Percentiles rank a stretch among this genome's conserved stretches.
phyloP scores from a whole-genome alignment of 176 grass and related monocot species.

The Aegilops speltoides region DNA sequence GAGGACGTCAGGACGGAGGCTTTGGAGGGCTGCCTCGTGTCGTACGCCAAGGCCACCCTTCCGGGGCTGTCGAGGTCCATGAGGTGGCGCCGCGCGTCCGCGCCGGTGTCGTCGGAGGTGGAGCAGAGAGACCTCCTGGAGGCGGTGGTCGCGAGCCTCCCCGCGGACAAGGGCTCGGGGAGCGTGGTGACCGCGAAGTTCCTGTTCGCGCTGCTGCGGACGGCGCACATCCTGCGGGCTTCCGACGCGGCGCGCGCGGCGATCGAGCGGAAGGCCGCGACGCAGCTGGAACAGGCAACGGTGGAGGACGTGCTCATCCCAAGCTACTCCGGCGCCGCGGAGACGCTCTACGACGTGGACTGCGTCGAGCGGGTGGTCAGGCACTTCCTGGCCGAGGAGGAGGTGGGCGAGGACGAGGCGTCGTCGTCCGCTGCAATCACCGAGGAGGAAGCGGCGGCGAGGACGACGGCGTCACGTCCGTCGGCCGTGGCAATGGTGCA shows the following conservation, averaged over 20 bases:
- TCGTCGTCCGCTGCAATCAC: background rate
- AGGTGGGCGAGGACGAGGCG: conserved; percentile 1
- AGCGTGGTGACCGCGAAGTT: conserved; percentile 63
- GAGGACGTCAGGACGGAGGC: conserved; percentile 44
- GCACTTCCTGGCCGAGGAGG: conserved; percentile 49
- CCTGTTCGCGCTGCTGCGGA: conserved; percentile 72
- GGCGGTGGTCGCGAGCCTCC: conserved; percentile 69
- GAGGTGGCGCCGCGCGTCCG: conserved; percentile 54
- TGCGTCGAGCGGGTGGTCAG: conserved; percentile 71
- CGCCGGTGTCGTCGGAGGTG: conserved; percentile 61
- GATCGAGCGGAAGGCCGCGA: conserved; percentile 75
- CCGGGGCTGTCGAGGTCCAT: conserved; percentile 77
- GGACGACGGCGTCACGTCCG: conserved; percentile 6
- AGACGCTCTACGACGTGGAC: conserved; percentile 89
- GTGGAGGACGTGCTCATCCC: conserved; percentile 86
- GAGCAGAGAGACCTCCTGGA: conserved; percentile 85
- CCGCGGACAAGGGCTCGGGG: conserved; percentile 35
- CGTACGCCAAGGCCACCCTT: conserved; percentile 75
- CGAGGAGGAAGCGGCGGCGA: conserved; percentile 14
- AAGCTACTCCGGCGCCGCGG: conserved; percentile 63
- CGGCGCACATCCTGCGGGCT: conserved; percentile 65
- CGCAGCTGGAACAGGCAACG: conserved; percentile 63
- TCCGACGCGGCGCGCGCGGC: conserved; percentile 37
- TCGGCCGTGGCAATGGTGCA: conserved; percentile 40
- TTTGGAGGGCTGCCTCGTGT: conserved; percentile 72